phyloP scores from a whole-genome alignment of 2,329 filamentous ascomycete genomes.

The Teratosphaeria pseudoeucalypti region DNA sequence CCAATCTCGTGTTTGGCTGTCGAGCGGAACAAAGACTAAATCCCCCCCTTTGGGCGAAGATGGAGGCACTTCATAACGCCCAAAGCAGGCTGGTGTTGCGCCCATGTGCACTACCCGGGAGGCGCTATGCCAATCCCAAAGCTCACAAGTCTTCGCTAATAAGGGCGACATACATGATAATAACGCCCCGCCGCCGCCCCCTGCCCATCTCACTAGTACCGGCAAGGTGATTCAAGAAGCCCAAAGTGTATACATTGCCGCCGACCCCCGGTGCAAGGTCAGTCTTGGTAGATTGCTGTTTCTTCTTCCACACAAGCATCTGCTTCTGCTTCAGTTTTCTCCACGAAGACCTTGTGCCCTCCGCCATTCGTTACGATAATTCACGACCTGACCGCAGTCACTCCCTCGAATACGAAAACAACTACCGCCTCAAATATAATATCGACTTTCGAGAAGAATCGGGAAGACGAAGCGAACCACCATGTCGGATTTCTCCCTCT shows the following conservation, averaged over 20 bases:
- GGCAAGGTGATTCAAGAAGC: background rate
- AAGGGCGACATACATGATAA: background rate
- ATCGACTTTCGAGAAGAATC: background rate
- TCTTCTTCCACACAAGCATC: conserved; percentile 10
- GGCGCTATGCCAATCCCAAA: background rate
- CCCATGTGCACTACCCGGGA: background rate
- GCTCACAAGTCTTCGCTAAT: background rate
- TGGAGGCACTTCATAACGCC: background rate
- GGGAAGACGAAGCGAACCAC: conserved; percentile 11
- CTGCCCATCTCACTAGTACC: background rate
- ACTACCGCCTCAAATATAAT: background rate
- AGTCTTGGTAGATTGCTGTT: background rate
- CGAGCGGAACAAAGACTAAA: background rate
- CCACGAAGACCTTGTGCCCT: conserved; percentile 14
- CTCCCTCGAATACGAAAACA: conserved; percentile 16
- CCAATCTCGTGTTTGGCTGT: background rate
- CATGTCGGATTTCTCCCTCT: conserved; percentile 24
- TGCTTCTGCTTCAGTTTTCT: background rate
- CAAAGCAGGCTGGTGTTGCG: background rate
- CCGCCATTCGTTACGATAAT: conserved; percentile 17
- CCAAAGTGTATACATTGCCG: background rate
- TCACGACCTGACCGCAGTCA: conserved; percentile 10
- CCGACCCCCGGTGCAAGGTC: background rate
- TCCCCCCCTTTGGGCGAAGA: background rate
- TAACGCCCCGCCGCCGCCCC: background rate